phyloP scores from a whole-genome alignment of 148 eudicot species.

The Cornus kousa region DNA sequence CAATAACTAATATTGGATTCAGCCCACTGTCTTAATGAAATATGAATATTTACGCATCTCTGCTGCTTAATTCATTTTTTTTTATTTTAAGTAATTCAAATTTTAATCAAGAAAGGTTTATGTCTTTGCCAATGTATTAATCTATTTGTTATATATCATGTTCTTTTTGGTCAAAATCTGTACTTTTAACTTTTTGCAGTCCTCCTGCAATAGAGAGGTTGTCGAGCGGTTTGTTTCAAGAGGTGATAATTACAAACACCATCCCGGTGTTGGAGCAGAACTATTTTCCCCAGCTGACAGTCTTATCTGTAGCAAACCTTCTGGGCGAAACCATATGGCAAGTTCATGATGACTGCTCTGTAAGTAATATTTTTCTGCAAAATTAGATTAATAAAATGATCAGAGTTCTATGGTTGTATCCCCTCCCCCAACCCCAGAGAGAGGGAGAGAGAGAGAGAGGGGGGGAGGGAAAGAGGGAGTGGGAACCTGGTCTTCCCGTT shows the following conservation, averaged over 20 bases:
- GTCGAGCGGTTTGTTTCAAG: constrained; percentile 88
- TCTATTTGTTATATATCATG: background rate
- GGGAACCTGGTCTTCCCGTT: too few relatives aligned
- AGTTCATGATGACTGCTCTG: constrained; percentile 91
- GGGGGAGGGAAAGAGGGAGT: too few relatives aligned
- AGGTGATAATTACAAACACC: constrained; percentile 88
- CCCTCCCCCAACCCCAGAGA: too few relatives aligned
- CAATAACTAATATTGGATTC: too few relatives aligned
- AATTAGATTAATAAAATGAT: too few relatives aligned
- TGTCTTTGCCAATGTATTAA: background rate
- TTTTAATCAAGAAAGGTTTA: background rate
- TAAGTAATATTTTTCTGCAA: constrained; percentile 37
- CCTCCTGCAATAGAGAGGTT: constrained; percentile 92
- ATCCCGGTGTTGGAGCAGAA: constrained; percentile 80
- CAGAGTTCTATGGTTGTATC: too few relatives aligned
- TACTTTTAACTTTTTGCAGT: constrained; percentile 34
- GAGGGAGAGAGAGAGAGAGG: too few relatives aligned
- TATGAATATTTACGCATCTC: background rate
- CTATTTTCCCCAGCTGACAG: constrained; percentile 87
- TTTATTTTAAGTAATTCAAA: background rate
- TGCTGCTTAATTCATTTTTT: background rate
- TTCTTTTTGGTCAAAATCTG: background rate
- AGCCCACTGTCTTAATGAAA: too few relatives aligned
- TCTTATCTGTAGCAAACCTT: constrained; percentile 86
- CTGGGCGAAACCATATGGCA: constrained; percentile 95